phyloP scores from a whole-genome alignment of 2,329 filamentous ascomycete genomes.

The Claviceps pazoutovae region DNA sequence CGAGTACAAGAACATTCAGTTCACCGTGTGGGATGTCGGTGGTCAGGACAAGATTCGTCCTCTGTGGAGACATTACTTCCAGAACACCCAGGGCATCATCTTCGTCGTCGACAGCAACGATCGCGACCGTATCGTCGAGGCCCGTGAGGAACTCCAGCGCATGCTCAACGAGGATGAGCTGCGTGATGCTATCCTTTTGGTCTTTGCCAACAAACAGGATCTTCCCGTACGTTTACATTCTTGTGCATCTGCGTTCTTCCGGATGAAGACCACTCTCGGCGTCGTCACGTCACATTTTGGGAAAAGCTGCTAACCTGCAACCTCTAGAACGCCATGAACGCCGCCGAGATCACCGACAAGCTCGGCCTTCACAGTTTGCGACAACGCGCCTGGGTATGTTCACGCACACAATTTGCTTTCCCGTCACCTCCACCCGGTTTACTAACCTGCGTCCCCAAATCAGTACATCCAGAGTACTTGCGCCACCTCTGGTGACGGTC shows the following conservation, averaged over 20 bases:
- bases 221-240: constrained; percentile 56
- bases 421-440: neutral
- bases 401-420: neutral
- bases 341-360: constrained; percentile 99
- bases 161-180: constrained; percentile 99
- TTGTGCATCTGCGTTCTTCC: neutral
- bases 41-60: constrained; percentile 99
- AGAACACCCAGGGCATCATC: constrained; percentile 98
- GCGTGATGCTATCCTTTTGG: constrained; percentile 87
- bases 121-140: constrained; percentile 94
- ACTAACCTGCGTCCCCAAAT: constrained; percentile 4
- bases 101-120: constrained; percentile 99
- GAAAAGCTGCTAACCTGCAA: constrained; percentile 6
- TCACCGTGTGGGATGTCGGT: constrained; percentile 99
- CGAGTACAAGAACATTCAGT: constrained; percentile 99
- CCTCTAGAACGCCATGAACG: constrained; percentile 92
- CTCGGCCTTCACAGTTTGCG: constrained; percentile 97
- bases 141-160: constrained; percentile 87
- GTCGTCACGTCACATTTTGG: neutral
- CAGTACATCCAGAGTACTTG: constrained; percentile 99
- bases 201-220: constrained; percentile 99
- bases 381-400: constrained; percentile 94
- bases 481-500: constrained; percentile 96
- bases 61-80: constrained; percentile 99
- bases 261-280: neutral